These are phyloP conservation scores for Boeremia exigua DNA, from an alignment of 2,329 filamentous ascomycete genomes.

Conservation along the genomic window DNA sequence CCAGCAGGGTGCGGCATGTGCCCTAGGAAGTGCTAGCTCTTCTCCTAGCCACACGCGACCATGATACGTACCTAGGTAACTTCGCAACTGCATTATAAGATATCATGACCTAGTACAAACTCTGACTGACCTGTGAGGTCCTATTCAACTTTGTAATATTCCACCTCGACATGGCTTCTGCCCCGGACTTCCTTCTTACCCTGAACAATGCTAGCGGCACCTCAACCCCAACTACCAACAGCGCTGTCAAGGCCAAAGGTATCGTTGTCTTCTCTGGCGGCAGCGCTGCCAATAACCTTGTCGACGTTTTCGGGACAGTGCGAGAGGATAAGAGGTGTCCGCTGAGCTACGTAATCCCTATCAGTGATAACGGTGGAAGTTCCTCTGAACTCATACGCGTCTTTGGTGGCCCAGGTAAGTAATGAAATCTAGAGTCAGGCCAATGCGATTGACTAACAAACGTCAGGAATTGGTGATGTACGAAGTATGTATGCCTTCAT, in stretches of 20 bases:
- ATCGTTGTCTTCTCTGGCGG: constrained; percentile 91
- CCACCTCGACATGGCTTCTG: constrained; percentile 24
- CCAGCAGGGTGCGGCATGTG: constrained; percentile 19
- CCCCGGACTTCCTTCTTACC: constrained; percentile 23
- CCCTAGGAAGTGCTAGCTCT: constrained; percentile 35
- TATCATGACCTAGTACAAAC: constrained; percentile 22
- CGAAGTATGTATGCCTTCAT: constrained; percentile 62
- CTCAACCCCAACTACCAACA: constrained; percentile 25
- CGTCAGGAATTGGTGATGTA: constrained; percentile 71
- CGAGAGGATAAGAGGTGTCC: constrained; percentile 68
- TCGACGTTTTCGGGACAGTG: constrained; percentile 79
- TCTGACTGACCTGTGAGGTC: background rate
- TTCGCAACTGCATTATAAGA: background rate
- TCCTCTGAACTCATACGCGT: constrained; percentile 93
- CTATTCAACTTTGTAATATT: background rate
- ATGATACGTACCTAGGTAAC: background rate
- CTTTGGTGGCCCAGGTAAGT: constrained; percentile 85
- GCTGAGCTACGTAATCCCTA: constrained; percentile 88
- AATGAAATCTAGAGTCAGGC: constrained; percentile 20
- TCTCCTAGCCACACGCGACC: constrained; percentile 22
- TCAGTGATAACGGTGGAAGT: constrained; percentile 94
- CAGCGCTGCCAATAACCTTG: constrained; percentile 91
- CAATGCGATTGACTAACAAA: background rate
- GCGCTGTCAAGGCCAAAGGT: constrained; percentile 51
- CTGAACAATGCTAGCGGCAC: constrained; percentile 22